A percentile compares a stretch with the other conserved stretches of the same genome.
Conservation (phyloP, 352 stramenopile species). For the Globisporangium parvum region DNA sequence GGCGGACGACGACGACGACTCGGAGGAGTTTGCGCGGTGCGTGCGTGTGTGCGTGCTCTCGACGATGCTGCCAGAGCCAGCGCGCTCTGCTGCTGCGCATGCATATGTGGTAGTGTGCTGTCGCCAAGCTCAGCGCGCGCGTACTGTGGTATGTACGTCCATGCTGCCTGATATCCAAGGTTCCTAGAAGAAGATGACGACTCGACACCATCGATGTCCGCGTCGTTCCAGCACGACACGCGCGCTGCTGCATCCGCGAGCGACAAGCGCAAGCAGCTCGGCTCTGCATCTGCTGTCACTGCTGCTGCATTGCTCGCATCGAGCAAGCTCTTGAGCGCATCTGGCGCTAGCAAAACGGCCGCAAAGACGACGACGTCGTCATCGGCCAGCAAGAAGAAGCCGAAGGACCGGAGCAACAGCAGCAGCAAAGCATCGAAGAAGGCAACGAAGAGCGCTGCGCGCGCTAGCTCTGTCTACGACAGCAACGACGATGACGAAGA, state of each 20-base stretch:
- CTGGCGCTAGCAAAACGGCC: constrained; percentile 15
- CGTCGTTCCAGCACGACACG: constrained; percentile 13
- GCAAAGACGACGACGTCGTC: constrained; percentile 6
- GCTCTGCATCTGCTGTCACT: constrained; percentile 34
- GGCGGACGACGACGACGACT: constrained; percentile 32
- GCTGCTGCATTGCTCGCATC: constrained; percentile 40
- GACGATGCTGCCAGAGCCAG: neutral
- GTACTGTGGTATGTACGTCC: neutral
- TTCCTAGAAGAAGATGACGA: constrained; percentile 58
- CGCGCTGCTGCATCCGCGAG: neutral
- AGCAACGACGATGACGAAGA: constrained; percentile 32
- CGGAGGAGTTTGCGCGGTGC: constrained; percentile 62
- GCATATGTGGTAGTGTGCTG: neutral
- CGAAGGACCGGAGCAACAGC: constrained; percentile 18
- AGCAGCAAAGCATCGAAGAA: constrained; percentile 10
- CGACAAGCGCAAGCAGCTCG: constrained; percentile 8
- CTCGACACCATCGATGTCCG: constrained; percentile 42
- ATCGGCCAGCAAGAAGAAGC: constrained; percentile 20
- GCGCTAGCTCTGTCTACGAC: neutral
- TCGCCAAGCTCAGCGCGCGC: neutral
- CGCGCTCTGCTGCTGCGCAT: neutral
- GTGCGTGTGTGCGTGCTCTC: constrained; percentile 21
- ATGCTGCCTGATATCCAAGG: constrained; percentile 12
- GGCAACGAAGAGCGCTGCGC: constrained; percentile 14
- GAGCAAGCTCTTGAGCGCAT: constrained; percentile 26